Evolutionary conservation across 2,329 filamentous ascomycete genomes (phyloP).

Genomic region (Penicillium sclerotigenum): DNA sequence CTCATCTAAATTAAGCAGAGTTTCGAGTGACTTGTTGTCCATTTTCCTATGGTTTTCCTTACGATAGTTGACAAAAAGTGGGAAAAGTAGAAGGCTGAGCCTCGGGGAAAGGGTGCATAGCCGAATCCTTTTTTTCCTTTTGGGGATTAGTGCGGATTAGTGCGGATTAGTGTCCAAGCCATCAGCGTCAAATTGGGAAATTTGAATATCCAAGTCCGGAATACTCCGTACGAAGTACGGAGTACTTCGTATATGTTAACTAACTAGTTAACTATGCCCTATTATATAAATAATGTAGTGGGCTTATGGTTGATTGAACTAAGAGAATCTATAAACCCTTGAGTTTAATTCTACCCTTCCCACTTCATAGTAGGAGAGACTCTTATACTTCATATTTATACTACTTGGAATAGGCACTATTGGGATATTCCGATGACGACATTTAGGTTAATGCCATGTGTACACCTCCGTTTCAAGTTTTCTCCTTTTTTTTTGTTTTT

Average conservation of each 20-base stretch:
- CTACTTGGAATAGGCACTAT: not conserved
- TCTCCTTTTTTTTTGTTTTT: not conserved
- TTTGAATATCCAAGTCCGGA: no score
- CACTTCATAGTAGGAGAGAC: not conserved
- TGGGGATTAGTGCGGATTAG: not conserved
- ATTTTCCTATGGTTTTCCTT: not conserved
- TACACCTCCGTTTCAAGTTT: not conserved
- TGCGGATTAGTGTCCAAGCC: not conserved
- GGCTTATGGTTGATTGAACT: no score
- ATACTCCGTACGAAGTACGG: no score
- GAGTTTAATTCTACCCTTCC: not conserved
- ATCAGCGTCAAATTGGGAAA: not conserved
- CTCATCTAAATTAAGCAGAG: conserved; percentile 79
- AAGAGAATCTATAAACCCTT: no score
- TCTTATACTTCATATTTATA: no score
- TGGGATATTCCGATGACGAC: no score
- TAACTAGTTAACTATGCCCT: no score
- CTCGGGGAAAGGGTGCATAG: not conserved
- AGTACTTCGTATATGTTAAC: no score
- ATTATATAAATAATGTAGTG: no score
- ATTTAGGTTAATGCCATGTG: no score
- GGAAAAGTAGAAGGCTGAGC: not conserved
- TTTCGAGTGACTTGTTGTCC: conserved; percentile 48
- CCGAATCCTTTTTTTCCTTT: not conserved
- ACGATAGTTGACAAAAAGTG: not conserved